Evolutionary conservation across 306 rosid genomes (phyloP).

Genomic region (Lupinus albus): DNA sequence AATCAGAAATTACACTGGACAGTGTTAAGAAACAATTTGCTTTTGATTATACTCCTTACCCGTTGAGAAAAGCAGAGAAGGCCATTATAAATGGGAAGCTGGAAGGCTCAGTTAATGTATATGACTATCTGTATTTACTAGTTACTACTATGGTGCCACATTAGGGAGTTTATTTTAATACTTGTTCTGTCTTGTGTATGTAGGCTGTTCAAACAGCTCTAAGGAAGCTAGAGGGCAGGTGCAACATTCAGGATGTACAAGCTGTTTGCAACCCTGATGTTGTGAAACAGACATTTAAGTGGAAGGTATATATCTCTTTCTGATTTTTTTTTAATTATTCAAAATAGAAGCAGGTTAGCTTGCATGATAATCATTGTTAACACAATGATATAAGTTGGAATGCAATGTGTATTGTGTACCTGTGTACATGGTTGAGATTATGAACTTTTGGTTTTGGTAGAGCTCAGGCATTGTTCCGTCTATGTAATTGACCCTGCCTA

Average conservation of each 20-base stretch:
- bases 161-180: neutral
- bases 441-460: neutral
- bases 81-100: constrained; percentile 65
- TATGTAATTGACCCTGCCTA: neutral
- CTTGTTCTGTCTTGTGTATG: constrained; percentile 13
- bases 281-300: constrained; percentile 58
- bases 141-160: constrained; percentile 3
- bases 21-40: constrained; percentile 56
- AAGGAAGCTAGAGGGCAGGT: constrained; percentile 55
- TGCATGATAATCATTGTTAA: neutral
- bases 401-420: neutral
- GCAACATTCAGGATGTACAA: constrained; percentile 59
- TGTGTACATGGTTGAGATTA: neutral
- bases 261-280: constrained; percentile 64
- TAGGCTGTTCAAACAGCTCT: constrained; percentile 71
- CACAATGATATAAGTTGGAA: neutral
- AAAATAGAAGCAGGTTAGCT: neutral
- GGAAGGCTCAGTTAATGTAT: constrained; percentile 70
- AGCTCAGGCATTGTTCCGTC: neutral
- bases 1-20: constrained; percentile 57
- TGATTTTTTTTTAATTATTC: neutral
- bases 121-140: neutral
- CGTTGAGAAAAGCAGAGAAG: constrained; percentile 48
- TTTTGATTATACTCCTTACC: constrained; percentile 46
- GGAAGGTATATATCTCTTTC: constrained; percentile 56